Evolutionary conservation across 352 stramenopile genomes (phyloP), one percentile per base, ranked within the genome.

Genomic region (Phytophthora cryptogea): DNA sequence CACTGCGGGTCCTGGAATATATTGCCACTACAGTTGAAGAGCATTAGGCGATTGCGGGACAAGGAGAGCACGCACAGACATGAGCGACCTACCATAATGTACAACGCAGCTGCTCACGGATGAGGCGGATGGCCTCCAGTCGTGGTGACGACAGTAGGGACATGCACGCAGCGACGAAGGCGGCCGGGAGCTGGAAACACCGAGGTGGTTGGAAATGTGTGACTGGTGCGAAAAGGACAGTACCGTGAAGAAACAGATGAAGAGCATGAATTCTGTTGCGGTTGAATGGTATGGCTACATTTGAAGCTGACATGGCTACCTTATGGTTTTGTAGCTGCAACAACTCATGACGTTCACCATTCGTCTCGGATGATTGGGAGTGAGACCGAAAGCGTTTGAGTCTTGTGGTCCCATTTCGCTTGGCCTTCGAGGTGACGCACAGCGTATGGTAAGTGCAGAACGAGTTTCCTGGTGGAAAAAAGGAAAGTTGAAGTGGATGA

Each of bases 1-100:
- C 84, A 92, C 32, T 95, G 86, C 42, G 86, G 83, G 59, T 95
- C 86, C n/a, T 89, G 76, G 62, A 94, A 90, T 26, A 90, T 81
- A 11, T 74, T 56, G 28, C 63, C 60, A 56, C 85, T 94, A 57
- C 41, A 54, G 7, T 56, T 40, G 16, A 31, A 62, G 27, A 55
- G 36, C 42, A 56, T 41, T 46, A 44, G 42, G 35, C 36, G 7
- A 3, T 14, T 26, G 23, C 27, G 26, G 17, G 31, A 23, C 3
- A 9, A 39, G 33, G 3, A 44, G 37, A 48, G 9, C 16, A n/a
- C n/a, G 6, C 11, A 35, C n/a, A 31, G 1, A 36, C 6, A 2
- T 0, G 2, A 57, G 55, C 2, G 6, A 74, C 74, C 26, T 37
- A 95, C 86, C 86, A 95, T 16, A 93, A 39, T 57, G 79, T 79